These are phyloP conservation scores for Solanum rostratum DNA, from an alignment of 257 asterid species.

Conservation along the genomic window DNA sequence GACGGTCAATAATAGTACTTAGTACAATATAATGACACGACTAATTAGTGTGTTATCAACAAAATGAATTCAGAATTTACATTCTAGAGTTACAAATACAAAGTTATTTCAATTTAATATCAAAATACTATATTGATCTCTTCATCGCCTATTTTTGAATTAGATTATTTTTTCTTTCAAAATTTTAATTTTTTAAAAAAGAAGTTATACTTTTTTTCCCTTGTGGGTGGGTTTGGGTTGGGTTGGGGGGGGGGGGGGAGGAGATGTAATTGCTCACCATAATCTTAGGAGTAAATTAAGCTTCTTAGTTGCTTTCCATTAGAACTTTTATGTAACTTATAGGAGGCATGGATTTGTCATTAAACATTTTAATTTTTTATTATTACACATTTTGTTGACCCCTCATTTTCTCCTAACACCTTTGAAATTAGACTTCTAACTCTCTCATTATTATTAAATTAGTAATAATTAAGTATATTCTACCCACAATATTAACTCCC, in stretches of 20 bases:
- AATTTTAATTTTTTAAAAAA: neutral
- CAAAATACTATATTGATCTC: neutral
- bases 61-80: neutral
- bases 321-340: neutral
- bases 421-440: neutral
- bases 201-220: neutral
- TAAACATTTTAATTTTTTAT: neutral
- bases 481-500: neutral
- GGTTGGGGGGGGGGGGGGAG: neutral
- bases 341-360: neutral
- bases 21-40: too few species aligned
- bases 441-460: neutral
- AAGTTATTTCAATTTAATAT: neutral
- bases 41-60: too few species aligned
- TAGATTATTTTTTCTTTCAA: neutral
- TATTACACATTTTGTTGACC: constrained; percentile 1
- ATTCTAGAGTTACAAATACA: neutral
- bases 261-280: neutral
- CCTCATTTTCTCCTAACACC: neutral
- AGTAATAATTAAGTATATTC: neutral
- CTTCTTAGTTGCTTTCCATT: neutral
- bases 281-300: neutral
- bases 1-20: too few species aligned
- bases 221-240: neutral
- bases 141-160: neutral